Evolutionary conservation across 352 stramenopile genomes (phyloP).

Genomic region (Globisporangium nunn): DNA sequence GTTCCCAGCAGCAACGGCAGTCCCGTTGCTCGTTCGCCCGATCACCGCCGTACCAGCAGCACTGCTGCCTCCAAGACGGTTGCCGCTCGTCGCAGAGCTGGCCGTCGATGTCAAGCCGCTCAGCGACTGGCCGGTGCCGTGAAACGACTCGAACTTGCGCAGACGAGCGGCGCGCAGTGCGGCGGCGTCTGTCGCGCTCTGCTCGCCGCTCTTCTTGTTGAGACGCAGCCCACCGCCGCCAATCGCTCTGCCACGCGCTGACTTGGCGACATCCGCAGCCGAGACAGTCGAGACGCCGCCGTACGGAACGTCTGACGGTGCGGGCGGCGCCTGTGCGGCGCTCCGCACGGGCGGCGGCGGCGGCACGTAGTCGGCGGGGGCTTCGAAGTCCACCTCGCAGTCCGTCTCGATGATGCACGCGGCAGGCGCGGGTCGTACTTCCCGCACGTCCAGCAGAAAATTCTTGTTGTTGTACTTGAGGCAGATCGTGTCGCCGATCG

Average conservation of each 20-base stretch:
- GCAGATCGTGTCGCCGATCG: conserved; percentile 96
- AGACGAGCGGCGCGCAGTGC: conserved; percentile 66
- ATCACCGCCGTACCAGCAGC: conserved; percentile 1
- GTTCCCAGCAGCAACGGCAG: conserved; percentile 8
- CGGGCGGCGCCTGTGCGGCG: conserved; percentile 19
- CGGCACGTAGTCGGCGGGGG: conserved; percentile 83
- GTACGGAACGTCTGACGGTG: conserved; percentile 48
- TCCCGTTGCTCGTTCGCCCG: conserved; percentile 4
- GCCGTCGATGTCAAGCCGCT: conserved; percentile 40
- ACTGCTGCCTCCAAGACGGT: conserved; percentile 20
- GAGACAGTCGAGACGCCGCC: conserved; percentile 30
- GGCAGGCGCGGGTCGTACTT: conserved; percentile 93
- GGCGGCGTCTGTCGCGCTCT: conserved; percentile 46
- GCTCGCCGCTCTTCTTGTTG: conserved; percentile 56
- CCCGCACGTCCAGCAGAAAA: conserved; percentile 97
- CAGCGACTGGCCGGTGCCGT: conserved; percentile 71
- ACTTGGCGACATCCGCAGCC: conserved; percentile 4
- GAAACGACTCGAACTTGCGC: conserved; percentile 79
- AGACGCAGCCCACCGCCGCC: conserved; percentile 55
- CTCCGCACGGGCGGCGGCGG: conserved; percentile 24
- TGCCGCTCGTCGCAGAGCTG: conserved; percentile 7
- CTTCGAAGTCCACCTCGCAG: conserved; percentile 99
- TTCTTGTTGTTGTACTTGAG: conserved; percentile 99
- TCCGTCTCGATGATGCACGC: conserved; percentile 99
- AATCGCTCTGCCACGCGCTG: conserved; percentile 7